These are phyloP conservation scores for Onygenales sp. DNA, from an alignment of 2,329 filamentous ascomycete genomes.

Conservation along the genomic window DNA sequence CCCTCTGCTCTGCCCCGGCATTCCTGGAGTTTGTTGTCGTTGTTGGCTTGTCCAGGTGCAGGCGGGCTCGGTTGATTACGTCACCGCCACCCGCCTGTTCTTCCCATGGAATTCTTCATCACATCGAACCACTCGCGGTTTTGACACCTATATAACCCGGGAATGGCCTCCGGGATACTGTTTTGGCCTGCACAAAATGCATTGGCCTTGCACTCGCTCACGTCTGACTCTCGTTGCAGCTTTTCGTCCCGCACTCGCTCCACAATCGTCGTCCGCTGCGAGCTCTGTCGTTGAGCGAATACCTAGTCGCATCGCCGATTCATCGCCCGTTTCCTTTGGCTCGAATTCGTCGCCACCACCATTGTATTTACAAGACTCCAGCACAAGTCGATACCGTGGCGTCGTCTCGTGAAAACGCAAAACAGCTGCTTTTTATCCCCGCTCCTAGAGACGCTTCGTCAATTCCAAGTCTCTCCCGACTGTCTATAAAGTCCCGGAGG, in stretches of 20 bases:
- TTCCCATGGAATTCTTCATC: too few relatives aligned
- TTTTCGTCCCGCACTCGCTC: neutral
- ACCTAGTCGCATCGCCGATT: neutral
- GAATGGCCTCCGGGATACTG: too few relatives aligned
- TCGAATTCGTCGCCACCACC: neutral
- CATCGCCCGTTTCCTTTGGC: neutral
- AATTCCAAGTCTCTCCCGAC: slow-evolving; percentile 16
- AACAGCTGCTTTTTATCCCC: slow-evolving; percentile 35
- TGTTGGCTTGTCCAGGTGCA: too few relatives aligned
- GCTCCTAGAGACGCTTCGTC: slow-evolving; percentile 10
- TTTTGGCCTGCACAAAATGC: neutral
- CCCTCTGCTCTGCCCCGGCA: too few relatives aligned
- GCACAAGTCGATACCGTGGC: slow-evolving; percentile 26
- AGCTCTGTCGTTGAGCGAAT: neutral
- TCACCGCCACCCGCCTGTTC: too few relatives aligned
- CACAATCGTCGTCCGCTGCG: neutral
- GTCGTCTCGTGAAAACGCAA: slow-evolving; percentile 37
- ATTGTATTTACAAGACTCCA: neutral
- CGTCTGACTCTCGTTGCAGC: neutral
- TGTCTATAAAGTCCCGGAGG: slow-evolving; percentile 15
- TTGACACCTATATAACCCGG: too few relatives aligned
- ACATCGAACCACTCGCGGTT: too few relatives aligned
- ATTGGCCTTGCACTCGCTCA: neutral
- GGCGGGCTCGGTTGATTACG: too few relatives aligned
- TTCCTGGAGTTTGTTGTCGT: too few relatives aligned